A percentile compares a stretch with the other conserved stretches of the same genome.
Evolutionary conservation across 495 filamentous ascomycete species (phyloP).

Genomic region (Penicillium diatomitis): DNA sequence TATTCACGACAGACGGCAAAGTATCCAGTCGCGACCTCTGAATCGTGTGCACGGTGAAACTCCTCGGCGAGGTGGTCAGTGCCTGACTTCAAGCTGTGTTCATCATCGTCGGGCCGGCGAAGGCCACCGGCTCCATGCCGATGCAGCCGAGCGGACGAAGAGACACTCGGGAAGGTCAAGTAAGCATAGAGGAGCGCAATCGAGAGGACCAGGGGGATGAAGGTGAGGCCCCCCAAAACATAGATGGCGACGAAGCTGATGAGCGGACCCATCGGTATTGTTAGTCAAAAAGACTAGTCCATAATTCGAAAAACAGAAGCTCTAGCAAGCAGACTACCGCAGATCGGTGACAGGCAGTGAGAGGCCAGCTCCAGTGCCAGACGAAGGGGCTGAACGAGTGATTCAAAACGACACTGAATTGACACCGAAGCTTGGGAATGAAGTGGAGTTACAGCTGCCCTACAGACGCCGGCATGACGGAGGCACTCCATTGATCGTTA

Average conservation of each 20-base stretch:
- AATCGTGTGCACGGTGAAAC: conserved; percentile 51
- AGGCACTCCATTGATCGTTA: conserved; percentile 4
- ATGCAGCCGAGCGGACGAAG: conserved; percentile 30
- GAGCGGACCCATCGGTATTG: conserved; percentile 56
- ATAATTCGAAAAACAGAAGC: conserved; percentile 16
- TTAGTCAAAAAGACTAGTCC: conserved; percentile 37
- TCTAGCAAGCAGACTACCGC: neutral
- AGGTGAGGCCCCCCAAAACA: conserved; percentile 82
- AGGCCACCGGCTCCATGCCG: conserved; percentile 23
- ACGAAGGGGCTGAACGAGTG: conserved; percentile 1
- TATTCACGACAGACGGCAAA: conserved; percentile 94
- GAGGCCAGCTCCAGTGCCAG: conserved; percentile 12
- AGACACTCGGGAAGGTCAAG: conserved; percentile 49
- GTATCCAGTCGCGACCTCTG: conserved; percentile 85
- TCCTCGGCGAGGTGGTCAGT: conserved; percentile 44
- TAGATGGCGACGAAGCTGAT: conserved; percentile 65
- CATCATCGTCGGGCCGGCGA: conserved; percentile 35
- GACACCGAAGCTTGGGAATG: conserved; percentile 6
- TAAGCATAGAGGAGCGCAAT: conserved; percentile 59
- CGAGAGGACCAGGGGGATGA: conserved; percentile 67
- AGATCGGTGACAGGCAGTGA: conserved; percentile 8
- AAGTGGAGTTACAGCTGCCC: conserved; percentile 20
- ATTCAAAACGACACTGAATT: neutral
- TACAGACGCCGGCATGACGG: conserved; percentile 12
- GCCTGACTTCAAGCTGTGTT: conserved; percentile 38